These are phyloP conservation scores for Vachellia collinsii DNA, from an alignment of 306 rosid genomes.

Conservation along the genomic window DNA sequence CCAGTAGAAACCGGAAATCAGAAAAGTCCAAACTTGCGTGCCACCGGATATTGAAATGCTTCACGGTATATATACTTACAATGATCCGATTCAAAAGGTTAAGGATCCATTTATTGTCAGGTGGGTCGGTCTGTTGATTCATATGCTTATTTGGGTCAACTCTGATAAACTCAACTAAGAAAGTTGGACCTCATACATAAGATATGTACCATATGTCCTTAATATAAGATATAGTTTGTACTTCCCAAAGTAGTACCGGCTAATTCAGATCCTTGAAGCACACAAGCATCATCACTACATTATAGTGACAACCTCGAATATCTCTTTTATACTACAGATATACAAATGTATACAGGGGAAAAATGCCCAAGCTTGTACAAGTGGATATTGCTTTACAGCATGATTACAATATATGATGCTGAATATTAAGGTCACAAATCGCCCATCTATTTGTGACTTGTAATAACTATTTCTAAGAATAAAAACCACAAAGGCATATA, in stretches of 20 bases:
- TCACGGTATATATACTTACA: background rate
- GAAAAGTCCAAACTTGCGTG: background rate
- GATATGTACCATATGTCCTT: too few species aligned
- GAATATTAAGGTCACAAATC: background rate
- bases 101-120: background rate
- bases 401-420: background rate
- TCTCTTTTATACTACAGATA: background rate
- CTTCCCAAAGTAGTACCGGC: too few species aligned
- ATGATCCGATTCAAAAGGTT: background rate
- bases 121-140: background rate
- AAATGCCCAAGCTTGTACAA: background rate
- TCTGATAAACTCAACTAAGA: background rate
- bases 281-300: background rate
- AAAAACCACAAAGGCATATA: background rate
- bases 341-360: background rate
- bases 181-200: background rate
- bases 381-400: background rate
- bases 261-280: background rate
- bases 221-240: too few species aligned
- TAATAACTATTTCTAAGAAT: slow-evolving; percentile 4
- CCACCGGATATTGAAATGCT: background rate
- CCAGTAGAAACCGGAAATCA: background rate
- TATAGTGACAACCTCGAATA: background rate
- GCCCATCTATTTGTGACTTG: background rate
- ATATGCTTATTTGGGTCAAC: background rate